These are phyloP conservation scores for Rosa persica DNA, from an alignment of 306 rosid genomes.

Conservation along the genomic window DNA sequence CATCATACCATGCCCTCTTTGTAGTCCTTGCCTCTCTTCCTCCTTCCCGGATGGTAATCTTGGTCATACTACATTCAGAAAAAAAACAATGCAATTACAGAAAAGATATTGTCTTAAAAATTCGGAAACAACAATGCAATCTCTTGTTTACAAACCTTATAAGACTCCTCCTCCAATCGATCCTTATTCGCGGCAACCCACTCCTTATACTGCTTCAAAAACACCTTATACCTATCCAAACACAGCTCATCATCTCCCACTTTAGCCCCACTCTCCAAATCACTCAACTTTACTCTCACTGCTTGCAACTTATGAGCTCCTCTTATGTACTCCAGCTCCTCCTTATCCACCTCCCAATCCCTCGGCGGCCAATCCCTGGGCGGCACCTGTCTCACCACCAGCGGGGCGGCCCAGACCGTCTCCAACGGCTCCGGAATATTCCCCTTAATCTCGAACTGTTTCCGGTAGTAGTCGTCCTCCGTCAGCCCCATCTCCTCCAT, in stretches of 20 bases:
- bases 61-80: constrained; percentile 61
- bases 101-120: not conserved
- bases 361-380: constrained; percentile 98
- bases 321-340: constrained; percentile 78
- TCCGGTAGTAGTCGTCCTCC: constrained; percentile 61
- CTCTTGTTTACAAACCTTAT: constrained; percentile 45
- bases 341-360: constrained; percentile 83
- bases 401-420: constrained; percentile 66
- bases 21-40: constrained; percentile 98
- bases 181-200: constrained; percentile 85
- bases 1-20: constrained; percentile 82
- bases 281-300: constrained; percentile 57
- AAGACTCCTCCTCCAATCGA: constrained; percentile 80
- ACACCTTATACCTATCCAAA: constrained; percentile 84
- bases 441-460: constrained; percentile 77
- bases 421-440: constrained; percentile 69
- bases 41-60: constrained; percentile 90
- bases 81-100: not conserved
- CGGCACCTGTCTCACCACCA: constrained; percentile 61
- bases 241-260: constrained; percentile 51
- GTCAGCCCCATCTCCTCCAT: constrained; percentile 80
- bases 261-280: constrained; percentile 42
- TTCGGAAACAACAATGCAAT: not conserved
- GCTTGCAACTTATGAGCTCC: constrained; percentile 70
- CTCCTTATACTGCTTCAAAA: constrained; percentile 80